A percentile compares a stretch with the other conserved stretches of the same genome.
phyloP scores from a whole-genome alignment of 2,329 filamentous ascomycete species.

The Penicillium sumatraense region DNA sequence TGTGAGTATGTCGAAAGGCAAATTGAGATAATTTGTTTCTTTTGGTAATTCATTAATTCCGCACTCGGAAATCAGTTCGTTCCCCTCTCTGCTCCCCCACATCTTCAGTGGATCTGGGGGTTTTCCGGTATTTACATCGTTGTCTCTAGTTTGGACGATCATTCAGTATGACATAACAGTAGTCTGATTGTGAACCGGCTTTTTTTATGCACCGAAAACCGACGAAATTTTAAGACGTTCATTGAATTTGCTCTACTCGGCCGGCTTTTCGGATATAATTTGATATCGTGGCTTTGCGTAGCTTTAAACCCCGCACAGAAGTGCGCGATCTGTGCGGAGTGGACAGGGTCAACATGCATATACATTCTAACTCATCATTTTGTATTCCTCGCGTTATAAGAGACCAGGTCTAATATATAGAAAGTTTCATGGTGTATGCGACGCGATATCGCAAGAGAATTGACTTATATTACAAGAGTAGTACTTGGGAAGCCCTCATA shows the following conservation, averaged over 20 bases:
- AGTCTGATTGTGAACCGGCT: background rate
- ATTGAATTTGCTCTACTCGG: background rate
- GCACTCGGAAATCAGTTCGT: background rate
- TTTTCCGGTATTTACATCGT: constrained; percentile 11
- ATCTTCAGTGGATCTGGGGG: constrained; percentile 12
- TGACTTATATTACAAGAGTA: no score
- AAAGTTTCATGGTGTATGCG: no score
- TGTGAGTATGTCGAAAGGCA: background rate
- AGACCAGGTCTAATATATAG: no score
- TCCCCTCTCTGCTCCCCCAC: constrained; percentile 6
- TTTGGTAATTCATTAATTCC: background rate
- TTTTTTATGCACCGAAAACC: background rate
- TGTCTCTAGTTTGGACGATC: background rate
- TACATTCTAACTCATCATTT: no score
- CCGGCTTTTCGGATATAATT: background rate
- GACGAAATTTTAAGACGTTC: background rate
- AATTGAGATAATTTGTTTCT: background rate
- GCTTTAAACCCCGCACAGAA: background rate
- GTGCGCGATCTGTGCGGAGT: background rate
- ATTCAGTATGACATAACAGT: background rate
- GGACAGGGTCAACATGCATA: no score
- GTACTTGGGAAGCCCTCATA: no score
- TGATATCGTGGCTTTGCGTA: background rate
- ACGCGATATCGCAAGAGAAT: no score
- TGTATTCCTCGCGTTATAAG: no score